Evolutionary conservation across 164 flowering plant species (phyloP), one percentile per base, ranked within the genome.

Genomic region (Chimonanthus praecox): DNA sequence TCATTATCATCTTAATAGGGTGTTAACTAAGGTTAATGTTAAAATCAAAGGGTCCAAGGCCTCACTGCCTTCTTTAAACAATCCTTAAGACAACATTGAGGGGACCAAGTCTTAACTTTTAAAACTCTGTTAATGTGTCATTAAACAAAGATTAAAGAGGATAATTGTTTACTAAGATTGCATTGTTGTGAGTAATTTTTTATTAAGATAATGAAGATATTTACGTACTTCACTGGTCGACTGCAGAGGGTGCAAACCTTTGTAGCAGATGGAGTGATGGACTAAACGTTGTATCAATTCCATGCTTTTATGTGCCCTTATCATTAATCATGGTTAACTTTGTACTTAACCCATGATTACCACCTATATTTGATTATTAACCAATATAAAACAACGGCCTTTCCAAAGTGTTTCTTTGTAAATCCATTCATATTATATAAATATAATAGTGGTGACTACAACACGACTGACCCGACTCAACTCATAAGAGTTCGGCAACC

Each of bases 91-190:
- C n/a, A 4, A 4, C 61, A 9, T 44, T 18, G 44, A 63, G 9
- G 46, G 18, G 66, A 18, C 66, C 44, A 3, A 63, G 45, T 54
- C 60, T 10, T 16, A 10, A 13, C 13, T 0, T 10, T 54, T 54
- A 54, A 10, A 54, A 54, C 60, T 54, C 66, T 7, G 10, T n/a
- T n/a, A 20, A 63, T 6, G 21, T 10, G 7, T 9, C 66, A 20
- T 63, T 63, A 9, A 63, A 63, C 66, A 63, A 63, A 63, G 66
- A 63, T 9, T 20, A 63, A 63, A 20, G 66, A 9, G 33, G 66
- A 63, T 6, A 63, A 18, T 63, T 63, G 33, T 20, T 9, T 33
- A 7, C 46, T 63, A 33, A 63, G 64, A 33, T n/a, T 18, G 7
- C 9, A 20, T 20, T 20, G 3, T 3, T 63, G 8, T 4, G 21